Base-by-base conservation (phyloP, 208 protist genomes). In the Tritrichomonas foetus region DNA sequence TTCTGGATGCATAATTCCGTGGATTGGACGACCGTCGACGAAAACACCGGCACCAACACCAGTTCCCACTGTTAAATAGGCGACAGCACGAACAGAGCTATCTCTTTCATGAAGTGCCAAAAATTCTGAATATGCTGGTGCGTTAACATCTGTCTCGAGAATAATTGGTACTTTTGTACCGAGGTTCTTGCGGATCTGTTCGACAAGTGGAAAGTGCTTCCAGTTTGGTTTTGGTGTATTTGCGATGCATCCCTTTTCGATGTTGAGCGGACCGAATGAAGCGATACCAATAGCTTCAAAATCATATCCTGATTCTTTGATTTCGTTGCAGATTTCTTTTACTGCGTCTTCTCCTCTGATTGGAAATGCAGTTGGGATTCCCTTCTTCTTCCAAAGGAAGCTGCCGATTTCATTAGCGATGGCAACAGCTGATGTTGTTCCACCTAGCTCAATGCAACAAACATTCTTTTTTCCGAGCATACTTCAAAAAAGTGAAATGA, bases 11-110 rank as follows among this genome's bases (percentile, higher is more conserved):
- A 97, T 93, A 13, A 96, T 50, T 9, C 96, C 96, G 89, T 96
- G 95, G 27, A 97, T 93, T n/a, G 95, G 41, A 9, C 94, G 55
- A 14, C 95, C 96, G 41, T 96, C 94, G 5, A 95, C 64, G 27
- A 95, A 94, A 11, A 96, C 72, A 44, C 96, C 96, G 61, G 97
- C 94, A 36, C 96, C 96, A 25, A 97, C 95, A 82, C 96, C 96
- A 14, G 96, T 97, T 30, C 96, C 96, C 3, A 97, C 95, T 0
- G 96, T 97, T 49, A 97, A 95, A 55, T 97, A 97, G 0, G 93
- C 95, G 50, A 94, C 94, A 14, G 94, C 95, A 47, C 80, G 94
- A 33, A 96, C 2, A 50, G 82, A 33, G 22, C 11, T 69, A 0
- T 47, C 94, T 13, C 3, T 66, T 39, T 93, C 69, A n/a, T 57